phyloP scores from a whole-genome alignment of 1,284 basidiomycete species.

The Ceratobasidium sp. region DNA sequence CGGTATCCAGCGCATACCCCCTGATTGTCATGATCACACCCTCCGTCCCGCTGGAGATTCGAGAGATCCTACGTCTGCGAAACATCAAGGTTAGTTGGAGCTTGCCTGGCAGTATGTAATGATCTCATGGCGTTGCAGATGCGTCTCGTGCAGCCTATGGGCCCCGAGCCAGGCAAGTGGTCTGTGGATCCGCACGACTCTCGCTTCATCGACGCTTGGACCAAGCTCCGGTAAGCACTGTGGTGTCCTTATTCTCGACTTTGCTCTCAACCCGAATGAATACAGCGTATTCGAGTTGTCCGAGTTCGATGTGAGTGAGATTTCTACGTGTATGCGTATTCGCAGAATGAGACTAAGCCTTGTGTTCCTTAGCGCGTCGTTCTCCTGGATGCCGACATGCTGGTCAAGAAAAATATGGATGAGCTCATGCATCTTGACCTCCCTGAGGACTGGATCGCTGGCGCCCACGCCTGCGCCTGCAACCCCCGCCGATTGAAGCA shows the following conservation, averaged over 20 bases:
- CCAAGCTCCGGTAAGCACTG: constrained; percentile 79
- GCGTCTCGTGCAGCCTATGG: constrained; percentile 69
- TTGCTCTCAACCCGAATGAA: constrained; percentile 6
- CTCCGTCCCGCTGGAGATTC: constrained; percentile 65
- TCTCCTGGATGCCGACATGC: constrained; percentile 92
- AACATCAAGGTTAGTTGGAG: constrained; percentile 58
- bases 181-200: constrained; percentile 64
- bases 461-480: constrained; percentile 90
- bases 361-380: constrained; percentile 71
- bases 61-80: constrained; percentile 64
- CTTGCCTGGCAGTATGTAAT: not conserved
- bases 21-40: constrained; percentile 85
- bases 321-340: not conserved
- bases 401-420: constrained; percentile 89
- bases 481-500: constrained; percentile 86
- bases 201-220: constrained; percentile 90
- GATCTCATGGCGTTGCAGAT: constrained; percentile 51
- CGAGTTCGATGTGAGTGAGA: constrained; percentile 73
- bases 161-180: constrained; percentile 65
- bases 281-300: constrained; percentile 77
- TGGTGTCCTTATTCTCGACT: not conserved
- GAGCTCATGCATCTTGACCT: constrained; percentile 83
- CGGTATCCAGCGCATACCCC: constrained; percentile 75
- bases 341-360: constrained; percentile 21
- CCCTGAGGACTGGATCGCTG: constrained; percentile 79